Evolutionary conservation across 2,329 filamentous ascomycete species (phyloP), one percentile per base, ranked within the genome.

Genomic region (Hypoxylon sp.): DNA sequence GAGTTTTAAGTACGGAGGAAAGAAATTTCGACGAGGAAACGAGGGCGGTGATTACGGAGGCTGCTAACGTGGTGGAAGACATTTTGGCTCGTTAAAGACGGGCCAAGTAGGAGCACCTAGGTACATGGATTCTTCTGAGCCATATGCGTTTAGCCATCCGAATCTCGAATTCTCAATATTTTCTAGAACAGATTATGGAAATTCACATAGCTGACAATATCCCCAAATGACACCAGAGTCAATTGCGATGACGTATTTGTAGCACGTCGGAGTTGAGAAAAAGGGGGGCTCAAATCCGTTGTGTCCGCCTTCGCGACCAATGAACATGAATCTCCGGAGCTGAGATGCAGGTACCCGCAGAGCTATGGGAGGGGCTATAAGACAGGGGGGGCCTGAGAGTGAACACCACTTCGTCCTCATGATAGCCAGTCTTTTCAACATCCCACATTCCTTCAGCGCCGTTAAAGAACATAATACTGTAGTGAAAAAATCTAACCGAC

Each of bases 1-100:
- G 19, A 19, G 17, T 20, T 46, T 46, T 46, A 24, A 46, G 43
- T 22, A 46, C 7, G 20, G 43, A 46, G 43, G 43, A 46, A 20
- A 4, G 43, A 15, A 46, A 24, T 6, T 46, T 20, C 7, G 43
- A 46, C 22, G 17, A 22, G 19, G 17, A 46, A 22, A 46, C 20
- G 43, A 46, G 19, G 17, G 43, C 22, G 43, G 13, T 46, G 17
- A 7, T 24, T 37, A 37, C 32, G 13, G 32, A 37, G 8, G 32
- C 32, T 37, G 32, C 32, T 11, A 26, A 26, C 24, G 7, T 26
- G 24, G 4, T 26, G 7, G 7, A 26, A 4, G 7, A 26, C 24
- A 26, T 26, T 26, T 26, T 26, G 24, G 7, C 24, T 26, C 24
- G 24, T 26, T 26, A 7, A 26, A 26, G 4, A 4, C 24, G 24